Evolutionary conservation across 2,329 filamentous ascomycete species (phyloP).

Genomic region (Atkinsonella texensis): DNA sequence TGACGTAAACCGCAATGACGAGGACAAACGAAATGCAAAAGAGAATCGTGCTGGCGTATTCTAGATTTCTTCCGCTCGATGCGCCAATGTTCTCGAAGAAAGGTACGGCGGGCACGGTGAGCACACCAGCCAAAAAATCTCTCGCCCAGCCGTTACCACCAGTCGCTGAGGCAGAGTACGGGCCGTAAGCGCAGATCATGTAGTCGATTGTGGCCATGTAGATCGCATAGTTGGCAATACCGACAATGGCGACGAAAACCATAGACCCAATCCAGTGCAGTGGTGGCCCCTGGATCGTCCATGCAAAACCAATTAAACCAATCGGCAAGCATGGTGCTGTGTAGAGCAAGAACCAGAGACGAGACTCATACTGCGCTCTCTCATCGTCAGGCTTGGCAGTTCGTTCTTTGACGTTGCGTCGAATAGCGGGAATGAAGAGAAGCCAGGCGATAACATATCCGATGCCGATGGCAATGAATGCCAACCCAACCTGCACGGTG

Average conservation of each 20-base stretch:
- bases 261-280: slow-evolving; percentile 58
- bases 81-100: slow-evolving; percentile 47
- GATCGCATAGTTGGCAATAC: slow-evolving; percentile 61
- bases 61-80: slow-evolving; percentile 35
- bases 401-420: slow-evolving; percentile 38
- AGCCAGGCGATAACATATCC: slow-evolving; percentile 54
- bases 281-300: slow-evolving; percentile 51
- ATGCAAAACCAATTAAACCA: slow-evolving; percentile 59
- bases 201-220: slow-evolving; percentile 72
- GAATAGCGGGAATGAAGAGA: slow-evolving; percentile 45
- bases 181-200: slow-evolving; percentile 63
- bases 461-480: slow-evolving; percentile 54
- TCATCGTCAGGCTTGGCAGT: slow-evolving; percentile 39
- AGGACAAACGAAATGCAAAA: slow-evolving; percentile 49
- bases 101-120: slow-evolving; percentile 55
- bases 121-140: slow-evolving; percentile 61
- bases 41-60: slow-evolving; percentile 52
- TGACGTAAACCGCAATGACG: slow-evolving; percentile 50
- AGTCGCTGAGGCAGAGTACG: slow-evolving; percentile 61
- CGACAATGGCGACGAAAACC: slow-evolving; percentile 53
- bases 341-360: slow-evolving; percentile 53
- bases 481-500: slow-evolving; percentile 42
- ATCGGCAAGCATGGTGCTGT: slow-evolving; percentile 49
- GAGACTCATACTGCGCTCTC: slow-evolving; percentile 55
- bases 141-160: slow-evolving; percentile 65